Base-by-base conservation (phyloP, 164 flowering plant species). In the Liriodendron chinense region DNA sequence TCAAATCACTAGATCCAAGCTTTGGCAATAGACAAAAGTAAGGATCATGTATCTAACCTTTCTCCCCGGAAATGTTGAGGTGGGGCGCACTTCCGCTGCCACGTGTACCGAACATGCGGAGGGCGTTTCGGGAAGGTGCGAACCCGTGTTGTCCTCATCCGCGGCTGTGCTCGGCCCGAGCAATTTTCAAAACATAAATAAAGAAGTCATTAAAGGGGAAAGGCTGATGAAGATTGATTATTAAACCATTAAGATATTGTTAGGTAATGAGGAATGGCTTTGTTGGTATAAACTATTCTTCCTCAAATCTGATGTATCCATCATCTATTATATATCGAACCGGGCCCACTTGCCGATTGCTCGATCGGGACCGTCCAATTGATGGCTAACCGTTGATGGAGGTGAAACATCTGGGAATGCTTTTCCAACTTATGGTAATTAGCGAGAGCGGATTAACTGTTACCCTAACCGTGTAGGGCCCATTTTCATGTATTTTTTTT, bases 1-100 rank as follows among this genome's bases (percentile, higher is more conserved):
- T 74, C 48, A 74, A 74, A 74, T 67, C 71, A 28, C 65, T 68
- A 59, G 77, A 75, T 75, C 77, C 77, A 69, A 75, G 67, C 67
- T 68, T 23, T 28, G 43, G 49, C 20, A 12, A 59, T 56, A 7
- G 71, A 75, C 65, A 75, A 68, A 75, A 73, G 69, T 12, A 9
- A 9, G 75, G 75, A 73, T 73, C 69, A 48, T 49, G 22, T 73
- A 47, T 73, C 43, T 47, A 47, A 0, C 59, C 23, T 65, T 73
- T 23, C 22, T 64, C n/a, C 5, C 6, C 7, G 25, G 6, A 65
- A 9, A 6, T n/a, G 57, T n/a, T 69, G 72, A 0, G 57, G 43
- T 69, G 70, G 47, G 43, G 47, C 13, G 50, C 48, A 68, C 50
- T 68, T 68, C n/a, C 21, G 16, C 16, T 65, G 68, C 26, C 13